Evolutionary conservation across 129 eudicot species (phyloP).

Genomic region (Dittrichia graveolens): DNA sequence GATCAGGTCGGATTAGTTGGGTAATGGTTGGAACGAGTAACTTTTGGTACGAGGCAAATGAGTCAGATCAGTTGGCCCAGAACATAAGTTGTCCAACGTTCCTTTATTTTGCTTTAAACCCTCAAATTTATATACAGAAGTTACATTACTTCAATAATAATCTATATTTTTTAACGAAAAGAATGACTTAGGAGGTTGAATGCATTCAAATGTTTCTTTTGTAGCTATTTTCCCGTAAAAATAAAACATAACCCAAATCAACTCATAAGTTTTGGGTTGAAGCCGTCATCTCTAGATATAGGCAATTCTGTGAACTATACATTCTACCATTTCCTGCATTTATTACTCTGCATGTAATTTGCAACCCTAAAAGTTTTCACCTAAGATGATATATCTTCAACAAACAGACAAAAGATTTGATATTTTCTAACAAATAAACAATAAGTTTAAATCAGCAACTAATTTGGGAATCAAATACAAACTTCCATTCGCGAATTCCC

Average conservation of each 20-base stretch:
- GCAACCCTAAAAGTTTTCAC: constrained; percentile 1
- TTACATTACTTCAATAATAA: not conserved
- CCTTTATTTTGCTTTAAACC: no score
- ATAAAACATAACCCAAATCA: not conserved
- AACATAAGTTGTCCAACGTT: no score
- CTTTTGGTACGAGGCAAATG: not conserved
- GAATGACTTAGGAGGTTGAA: not conserved
- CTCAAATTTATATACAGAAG: not conserved
- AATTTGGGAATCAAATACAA: constrained; percentile 1
- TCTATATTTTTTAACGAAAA: not conserved
- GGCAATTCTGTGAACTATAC: not conserved
- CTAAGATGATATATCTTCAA: not conserved
- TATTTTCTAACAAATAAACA: not conserved
- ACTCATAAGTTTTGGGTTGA: not conserved
- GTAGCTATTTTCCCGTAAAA: not conserved
- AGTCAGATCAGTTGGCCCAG: not conserved
- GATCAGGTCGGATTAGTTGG: not conserved
- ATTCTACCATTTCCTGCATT: not conserved
- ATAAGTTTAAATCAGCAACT: not conserved
- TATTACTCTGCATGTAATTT: not conserved
- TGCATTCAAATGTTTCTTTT: not conserved
- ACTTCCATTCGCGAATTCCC: not conserved
- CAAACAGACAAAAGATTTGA: not conserved
- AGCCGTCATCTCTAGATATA: not conserved
- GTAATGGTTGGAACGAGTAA: not conserved